phyloP scores from a whole-genome alignment of 2,329 filamentous ascomycete genomes.

The Hypoxylon sp. region DNA sequence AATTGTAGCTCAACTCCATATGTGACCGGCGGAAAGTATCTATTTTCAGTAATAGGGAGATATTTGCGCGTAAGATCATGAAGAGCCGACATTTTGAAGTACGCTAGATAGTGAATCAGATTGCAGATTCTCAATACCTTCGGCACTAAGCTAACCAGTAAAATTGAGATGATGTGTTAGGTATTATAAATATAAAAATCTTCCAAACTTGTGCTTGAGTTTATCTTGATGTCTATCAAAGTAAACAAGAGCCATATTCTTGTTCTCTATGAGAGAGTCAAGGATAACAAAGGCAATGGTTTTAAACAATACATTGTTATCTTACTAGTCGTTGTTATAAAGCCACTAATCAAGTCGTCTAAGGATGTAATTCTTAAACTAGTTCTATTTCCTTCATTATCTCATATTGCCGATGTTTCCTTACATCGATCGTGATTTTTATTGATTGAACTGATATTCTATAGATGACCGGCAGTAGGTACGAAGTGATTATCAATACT shows the following conservation, averaged over 20 bases:
- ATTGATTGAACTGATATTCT: too few species aligned
- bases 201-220: not conserved
- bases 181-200: not conserved
- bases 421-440: too few species aligned
- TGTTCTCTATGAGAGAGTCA: not conserved
- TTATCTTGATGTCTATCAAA: not conserved
- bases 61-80: not conserved
- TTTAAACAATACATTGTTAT: not conserved
- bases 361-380: not conserved
- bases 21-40: slow-evolving; percentile 1
- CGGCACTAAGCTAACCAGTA: not conserved
- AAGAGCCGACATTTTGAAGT: not conserved
- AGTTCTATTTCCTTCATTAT: too few species aligned
- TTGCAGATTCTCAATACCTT: not conserved
- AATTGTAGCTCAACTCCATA: slow-evolving; percentile 40
- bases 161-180: not conserved
- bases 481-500: too few species aligned
- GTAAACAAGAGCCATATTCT: not conserved
- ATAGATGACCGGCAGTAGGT: too few species aligned
- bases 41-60: not conserved
- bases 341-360: too few species aligned
- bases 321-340: not conserved
- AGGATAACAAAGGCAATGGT: not conserved
- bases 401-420: too few species aligned
- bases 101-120: not conserved